A percentile compares a stretch with the other conserved stretches of the same genome.
phyloP scores from a whole-genome alignment of 352 stramenopile genomes.

The Phytophthora cactorum region DNA sequence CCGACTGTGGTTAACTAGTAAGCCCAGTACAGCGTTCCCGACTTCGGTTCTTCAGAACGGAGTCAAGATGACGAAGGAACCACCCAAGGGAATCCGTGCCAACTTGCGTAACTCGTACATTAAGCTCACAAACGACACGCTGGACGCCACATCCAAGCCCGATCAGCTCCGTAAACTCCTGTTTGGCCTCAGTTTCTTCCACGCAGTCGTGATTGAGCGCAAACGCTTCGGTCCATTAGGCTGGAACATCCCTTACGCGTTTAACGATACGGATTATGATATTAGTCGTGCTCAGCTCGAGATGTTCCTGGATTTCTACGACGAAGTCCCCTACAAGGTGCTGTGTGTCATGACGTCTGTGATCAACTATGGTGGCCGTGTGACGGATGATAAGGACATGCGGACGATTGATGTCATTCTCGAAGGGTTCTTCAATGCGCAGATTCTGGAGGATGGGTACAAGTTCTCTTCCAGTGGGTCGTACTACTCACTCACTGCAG shows the following conservation, averaged over 20 bases:
- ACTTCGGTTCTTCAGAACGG: constrained; percentile 95
- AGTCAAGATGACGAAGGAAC: constrained; percentile 98
- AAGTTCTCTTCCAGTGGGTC: constrained; percentile 83
- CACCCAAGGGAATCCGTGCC: constrained; percentile 92
- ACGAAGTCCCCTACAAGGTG: constrained; percentile 88
- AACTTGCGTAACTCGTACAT: constrained; percentile 96
- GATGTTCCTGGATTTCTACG: constrained; percentile 90
- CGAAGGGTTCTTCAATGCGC: constrained; percentile 87
- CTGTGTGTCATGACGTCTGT: constrained; percentile 94
- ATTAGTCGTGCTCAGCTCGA: constrained; percentile 87
- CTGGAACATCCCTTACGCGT: constrained; percentile 98
- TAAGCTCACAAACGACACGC: constrained; percentile 91
- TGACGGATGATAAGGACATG: constrained; percentile 96
- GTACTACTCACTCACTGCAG: constrained; percentile 86
- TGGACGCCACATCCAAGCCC: constrained; percentile 89
- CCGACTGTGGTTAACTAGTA: constrained; percentile 94
- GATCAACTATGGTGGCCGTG: constrained; percentile 94
- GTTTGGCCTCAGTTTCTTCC: constrained; percentile 93
- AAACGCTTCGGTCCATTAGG: constrained; percentile 95
- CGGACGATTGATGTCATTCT: constrained; percentile 92
- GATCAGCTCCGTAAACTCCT: constrained; percentile 94
- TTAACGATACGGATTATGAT: constrained; percentile 96
- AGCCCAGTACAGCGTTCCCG: constrained; percentile 82
- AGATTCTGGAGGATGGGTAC: constrained; percentile 80
- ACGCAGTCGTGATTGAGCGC: constrained; percentile 93